Evolutionary conservation across 495 filamentous ascomycete species (phyloP).

Genomic region (Aspergillus coremiiformis): DNA sequence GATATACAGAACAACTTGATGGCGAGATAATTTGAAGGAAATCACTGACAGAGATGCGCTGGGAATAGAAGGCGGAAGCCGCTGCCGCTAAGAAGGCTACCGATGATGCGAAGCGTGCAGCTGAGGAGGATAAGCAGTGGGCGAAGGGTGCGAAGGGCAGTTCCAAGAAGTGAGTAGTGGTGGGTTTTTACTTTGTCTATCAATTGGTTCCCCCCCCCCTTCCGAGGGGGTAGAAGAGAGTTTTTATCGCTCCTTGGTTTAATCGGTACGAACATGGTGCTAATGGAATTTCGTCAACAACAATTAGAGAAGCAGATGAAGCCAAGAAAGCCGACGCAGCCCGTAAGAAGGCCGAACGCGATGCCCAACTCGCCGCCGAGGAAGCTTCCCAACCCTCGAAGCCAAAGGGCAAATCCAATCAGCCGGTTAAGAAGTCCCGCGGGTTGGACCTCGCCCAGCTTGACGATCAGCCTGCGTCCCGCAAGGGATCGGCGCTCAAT

Average conservation of each 20-base stretch:
- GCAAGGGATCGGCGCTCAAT: constrained; percentile 51
- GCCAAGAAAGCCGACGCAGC: constrained; percentile 80
- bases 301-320: constrained; percentile 67
- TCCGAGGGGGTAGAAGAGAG: not conserved
- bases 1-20: not conserved
- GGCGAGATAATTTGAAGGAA: not conserved
- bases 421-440: constrained; percentile 58
- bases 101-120: constrained; percentile 58
- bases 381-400: constrained; percentile 57
- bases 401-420: constrained; percentile 52
- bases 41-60: not conserved
- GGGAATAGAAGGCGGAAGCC: constrained; percentile 71
- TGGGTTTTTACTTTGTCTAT: not conserved
- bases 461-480: constrained; percentile 42
- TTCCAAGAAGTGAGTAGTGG: constrained; percentile 66
- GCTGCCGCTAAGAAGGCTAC: constrained; percentile 69
- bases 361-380: constrained; percentile 75
- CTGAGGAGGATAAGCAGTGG: constrained; percentile 73
- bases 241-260: not conserved
- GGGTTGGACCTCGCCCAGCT: constrained; percentile 65
- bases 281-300: not conserved
- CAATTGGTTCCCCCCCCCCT: no score
- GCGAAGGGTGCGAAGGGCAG: constrained; percentile 73
- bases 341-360: constrained; percentile 81
- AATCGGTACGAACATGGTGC: not conserved